Conservation (phyloP, 2,329 filamentous ascomycete genomes). For the Gaeumannomyces tritici region DNA sequence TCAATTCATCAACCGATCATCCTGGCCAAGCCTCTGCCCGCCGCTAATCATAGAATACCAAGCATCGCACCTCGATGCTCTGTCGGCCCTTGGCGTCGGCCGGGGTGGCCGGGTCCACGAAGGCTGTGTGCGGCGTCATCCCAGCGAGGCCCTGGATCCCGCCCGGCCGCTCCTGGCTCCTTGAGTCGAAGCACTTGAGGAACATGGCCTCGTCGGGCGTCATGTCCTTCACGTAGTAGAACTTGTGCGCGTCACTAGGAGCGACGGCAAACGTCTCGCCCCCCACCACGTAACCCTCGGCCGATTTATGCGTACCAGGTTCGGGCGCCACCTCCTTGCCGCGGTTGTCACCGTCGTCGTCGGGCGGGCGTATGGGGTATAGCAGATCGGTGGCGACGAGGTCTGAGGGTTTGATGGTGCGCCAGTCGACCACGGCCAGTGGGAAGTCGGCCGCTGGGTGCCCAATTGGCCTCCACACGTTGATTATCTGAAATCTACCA, state of each 20-base stretch:
- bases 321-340: constrained; percentile 49
- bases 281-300: constrained; percentile 50
- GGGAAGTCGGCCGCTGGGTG: constrained; percentile 53
- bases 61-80: constrained; percentile 55
- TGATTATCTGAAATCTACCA: constrained; percentile 56
- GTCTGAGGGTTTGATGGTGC: constrained; percentile 45
- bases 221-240: constrained; percentile 62
- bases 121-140: constrained; percentile 43
- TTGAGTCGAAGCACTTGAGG: constrained; percentile 45
- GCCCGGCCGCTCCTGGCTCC: constrained; percentile 22
- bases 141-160: constrained; percentile 32
- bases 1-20: neutral
- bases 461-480: constrained; percentile 61
- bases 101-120: constrained; percentile 43
- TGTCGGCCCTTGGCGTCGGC: constrained; percentile 35
- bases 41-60: constrained; percentile 47
- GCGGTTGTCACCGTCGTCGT: constrained; percentile 35
- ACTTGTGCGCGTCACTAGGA: constrained; percentile 47
- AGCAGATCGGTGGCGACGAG: constrained; percentile 52
- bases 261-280: constrained; percentile 53
- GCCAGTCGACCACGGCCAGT: constrained; percentile 56
- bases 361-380: constrained; percentile 39
- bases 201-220: constrained; percentile 38
- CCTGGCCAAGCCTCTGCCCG: neutral
- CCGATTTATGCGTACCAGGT: constrained; percentile 31